Conservation (phyloP, 2,329 filamentous ascomycete genomes). For the Blumeria hordei region DNA sequence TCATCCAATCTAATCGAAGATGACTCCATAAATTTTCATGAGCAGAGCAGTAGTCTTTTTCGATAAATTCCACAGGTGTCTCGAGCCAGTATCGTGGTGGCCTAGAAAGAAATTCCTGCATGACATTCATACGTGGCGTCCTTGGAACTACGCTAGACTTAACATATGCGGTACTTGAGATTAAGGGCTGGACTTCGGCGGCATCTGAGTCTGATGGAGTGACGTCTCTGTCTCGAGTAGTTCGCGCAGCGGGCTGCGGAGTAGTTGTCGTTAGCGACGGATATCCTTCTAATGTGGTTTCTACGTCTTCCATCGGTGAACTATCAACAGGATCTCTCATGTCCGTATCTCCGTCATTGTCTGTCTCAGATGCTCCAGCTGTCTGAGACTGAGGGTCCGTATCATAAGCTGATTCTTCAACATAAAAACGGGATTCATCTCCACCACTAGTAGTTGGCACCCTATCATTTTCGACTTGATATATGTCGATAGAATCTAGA, state of each 20-base stretch:
- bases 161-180: conserved; percentile 33
- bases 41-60: conserved; percentile 34
- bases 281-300: conserved; percentile 58
- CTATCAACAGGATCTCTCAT: conserved; percentile 19
- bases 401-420: conserved; percentile 1
- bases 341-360: conserved; percentile 21
- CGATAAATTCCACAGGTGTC: conserved; percentile 45
- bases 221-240: conserved; percentile 29
- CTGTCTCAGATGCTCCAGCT: conserved; percentile 10
- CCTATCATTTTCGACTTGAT: conserved; percentile 1
- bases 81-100: conserved; percentile 71
- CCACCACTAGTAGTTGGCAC: conserved; percentile 11
- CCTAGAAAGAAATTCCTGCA: conserved; percentile 24
- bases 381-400: conserved; percentile 1
- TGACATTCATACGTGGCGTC: conserved; percentile 38
- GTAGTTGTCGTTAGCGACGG: conserved; percentile 34
- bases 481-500: conserved; percentile 24
- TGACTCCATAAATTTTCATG: conserved; percentile 78
- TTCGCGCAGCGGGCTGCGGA: conserved; percentile 20
- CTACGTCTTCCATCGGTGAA: conserved; percentile 48
- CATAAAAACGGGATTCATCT: conserved; percentile 7
- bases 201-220: conserved; percentile 54
- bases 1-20: conserved; percentile 78
- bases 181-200: conserved; percentile 32
- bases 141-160: conserved; percentile 54